Base-by-base conservation (phyloP, 164 flowering plant genomes). In the Nymphaea thermarum region DNA sequence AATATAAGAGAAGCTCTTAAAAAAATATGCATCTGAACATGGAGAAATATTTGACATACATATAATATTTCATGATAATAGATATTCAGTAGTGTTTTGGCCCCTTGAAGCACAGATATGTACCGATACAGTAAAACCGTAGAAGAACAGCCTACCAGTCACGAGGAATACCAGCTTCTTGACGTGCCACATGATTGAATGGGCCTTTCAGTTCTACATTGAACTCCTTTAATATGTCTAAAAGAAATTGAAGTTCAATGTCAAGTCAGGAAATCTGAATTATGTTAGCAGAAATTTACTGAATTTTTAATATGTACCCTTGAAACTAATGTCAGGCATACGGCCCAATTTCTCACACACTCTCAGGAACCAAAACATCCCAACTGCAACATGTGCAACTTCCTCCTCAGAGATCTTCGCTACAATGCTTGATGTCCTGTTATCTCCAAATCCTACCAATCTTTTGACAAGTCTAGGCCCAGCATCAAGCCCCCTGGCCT, bases 401-500 rank as follows among this genome's bases (percentile, higher is more conserved):
- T 93, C 98, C 78, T 93, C 98, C 64, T 91, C 90, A 61, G 95
- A 94, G 77, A 93, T 93, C 75, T 71, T 83, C 47, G 84, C 88
- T 60, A 93, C 96, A 69, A 93, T 82, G 15, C 76, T 77, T 5
- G 97, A 86, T 55, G 98, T 85, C 75, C 86, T 80, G 18, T 44
- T 44, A 77, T 93, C 98, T 69, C 98, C 97, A 79, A 85, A 90
- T n/a, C 98, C 98, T 60, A 89, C 71, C 75, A 90, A 71, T 62
- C 85, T 93, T 63, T 87, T 80, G 63, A 91, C 95, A 12, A 93
- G 81, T 25, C 98, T 82, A 17, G 97, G 98, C 65, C 98, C 98
- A 65, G 98, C 98, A 82, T 93, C 98, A 71, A 93, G 95, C 69
- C 98, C 98, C 80, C 98, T 85, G 61, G 98, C 98, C 78, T 93